A percentile compares a stretch with the other conserved stretches of the same genome.
These are phyloP conservation scores for Solanum chacoense DNA, from an alignment of 305 asterid species.

Conservation along the genomic window DNA sequence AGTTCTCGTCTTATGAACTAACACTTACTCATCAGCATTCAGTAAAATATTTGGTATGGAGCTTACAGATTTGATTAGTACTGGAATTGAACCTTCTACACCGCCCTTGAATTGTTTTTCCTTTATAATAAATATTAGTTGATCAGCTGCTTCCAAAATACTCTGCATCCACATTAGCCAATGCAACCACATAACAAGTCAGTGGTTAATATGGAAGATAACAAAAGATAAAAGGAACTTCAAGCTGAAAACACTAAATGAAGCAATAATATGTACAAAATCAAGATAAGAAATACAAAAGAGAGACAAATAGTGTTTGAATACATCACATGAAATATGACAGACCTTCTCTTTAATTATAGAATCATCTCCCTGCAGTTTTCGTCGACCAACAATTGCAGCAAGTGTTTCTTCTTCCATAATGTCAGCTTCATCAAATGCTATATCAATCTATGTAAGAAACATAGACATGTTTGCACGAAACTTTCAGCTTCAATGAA, in stretches of 20 bases:
- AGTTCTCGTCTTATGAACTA: neutral
- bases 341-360: slow-evolving; percentile 51
- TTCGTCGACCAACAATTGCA: slow-evolving; percentile 51
- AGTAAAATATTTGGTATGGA: neutral
- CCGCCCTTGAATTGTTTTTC: slow-evolving; percentile 37
- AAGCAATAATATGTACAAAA: neutral
- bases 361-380: slow-evolving; percentile 57
- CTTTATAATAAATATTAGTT: slow-evolving; percentile 42
- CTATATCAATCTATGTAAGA: slow-evolving; percentile 44
- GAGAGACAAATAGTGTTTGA: neutral
- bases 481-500: neutral
- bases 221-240: neutral
- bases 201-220: slow-evolving; percentile 7
- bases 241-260: neutral
- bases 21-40: neutral
- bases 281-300: neutral
- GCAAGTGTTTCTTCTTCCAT: slow-evolving; percentile 54
- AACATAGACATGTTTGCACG: neutral
- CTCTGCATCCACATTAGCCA: slow-evolving; percentile 49
- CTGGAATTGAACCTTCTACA: slow-evolving; percentile 63
- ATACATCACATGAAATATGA: neutral
- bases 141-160: slow-evolving; percentile 46
- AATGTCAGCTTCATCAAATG: slow-evolving; percentile 62
- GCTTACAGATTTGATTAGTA: slow-evolving; percentile 52
- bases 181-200: slow-evolving; percentile 39